These are phyloP conservation scores for Spinellus fusiger DNA, from an alignment of 192 early-diverging fungal species.

Conservation along the genomic window DNA sequence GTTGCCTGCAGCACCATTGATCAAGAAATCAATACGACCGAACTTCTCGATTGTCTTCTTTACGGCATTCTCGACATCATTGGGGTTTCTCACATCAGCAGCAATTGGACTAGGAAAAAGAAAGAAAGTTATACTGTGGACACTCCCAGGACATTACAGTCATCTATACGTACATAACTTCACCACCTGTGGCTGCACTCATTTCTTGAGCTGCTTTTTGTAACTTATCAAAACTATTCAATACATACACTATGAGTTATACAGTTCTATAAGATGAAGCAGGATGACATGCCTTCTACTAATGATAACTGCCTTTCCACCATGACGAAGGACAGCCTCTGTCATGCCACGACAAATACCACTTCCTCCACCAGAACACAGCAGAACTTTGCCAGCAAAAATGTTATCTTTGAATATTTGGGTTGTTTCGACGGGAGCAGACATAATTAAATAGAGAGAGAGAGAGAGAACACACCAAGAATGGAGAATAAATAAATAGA, in stretches of 20 bases:
- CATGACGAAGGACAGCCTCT: slow-evolving; percentile 56
- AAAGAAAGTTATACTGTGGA: background rate
- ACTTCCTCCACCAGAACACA: slow-evolving; percentile 50
- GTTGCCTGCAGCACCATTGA: slow-evolving; percentile 68
- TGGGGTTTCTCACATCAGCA: slow-evolving; percentile 59
- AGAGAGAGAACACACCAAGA: background rate
- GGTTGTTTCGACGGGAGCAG: slow-evolving; percentile 20
- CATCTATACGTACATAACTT: slow-evolving; percentile 36
- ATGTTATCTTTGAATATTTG: slow-evolving; percentile 28
- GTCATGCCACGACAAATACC: slow-evolving; percentile 68
- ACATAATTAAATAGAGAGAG: slow-evolving; percentile 4
- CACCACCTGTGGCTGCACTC: slow-evolving; percentile 46
- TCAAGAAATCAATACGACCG: slow-evolving; percentile 56
- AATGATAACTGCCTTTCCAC: slow-evolving; percentile 55
- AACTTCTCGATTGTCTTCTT: slow-evolving; percentile 52
- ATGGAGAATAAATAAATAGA: background rate
- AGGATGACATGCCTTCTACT: slow-evolving; percentile 41
- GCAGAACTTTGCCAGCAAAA: slow-evolving; percentile 29
- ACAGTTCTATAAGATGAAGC: background rate
- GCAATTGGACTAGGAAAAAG: slow-evolving; percentile 35
- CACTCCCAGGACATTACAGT: background rate
- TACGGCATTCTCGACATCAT: slow-evolving; percentile 53
- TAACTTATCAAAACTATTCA: slow-evolving; percentile 46
- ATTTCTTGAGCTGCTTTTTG: slow-evolving; percentile 63
- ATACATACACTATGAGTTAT: background rate